Percentiles rank a stretch among this genome's conserved stretches.
Conservation (phyloP, 2,329 filamentous ascomycete species). For the Aspergillus oerlinghausenensis region DNA sequence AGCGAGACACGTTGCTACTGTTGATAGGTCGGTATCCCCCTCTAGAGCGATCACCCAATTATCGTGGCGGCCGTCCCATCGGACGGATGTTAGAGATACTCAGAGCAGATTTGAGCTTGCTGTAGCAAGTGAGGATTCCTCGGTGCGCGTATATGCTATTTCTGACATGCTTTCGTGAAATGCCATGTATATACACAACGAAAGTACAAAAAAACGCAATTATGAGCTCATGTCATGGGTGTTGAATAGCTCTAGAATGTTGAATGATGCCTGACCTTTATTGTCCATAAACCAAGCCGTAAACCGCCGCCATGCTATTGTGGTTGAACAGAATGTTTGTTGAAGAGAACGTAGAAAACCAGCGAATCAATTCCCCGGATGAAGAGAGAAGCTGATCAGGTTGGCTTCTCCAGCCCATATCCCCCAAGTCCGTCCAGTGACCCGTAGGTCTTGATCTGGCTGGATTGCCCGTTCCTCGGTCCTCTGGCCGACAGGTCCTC, state of each 20-base stretch:
- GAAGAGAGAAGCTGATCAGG: constrained; percentile 5
- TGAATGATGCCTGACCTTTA: constrained; percentile 21
- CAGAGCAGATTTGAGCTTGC: constrained; percentile 32
- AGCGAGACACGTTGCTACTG: constrained; percentile 23
- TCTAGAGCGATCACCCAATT: constrained; percentile 64
- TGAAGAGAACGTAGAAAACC: constrained; percentile 18
- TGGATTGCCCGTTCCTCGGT: constrained; percentile 61
- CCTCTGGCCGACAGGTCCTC: constrained; percentile 75
- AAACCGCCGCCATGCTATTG: constrained; percentile 21
- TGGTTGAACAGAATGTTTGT: constrained; percentile 24
- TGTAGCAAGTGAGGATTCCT: constrained; percentile 45
- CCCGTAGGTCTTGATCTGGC: constrained; percentile 49
- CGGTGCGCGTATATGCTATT: constrained; percentile 38
- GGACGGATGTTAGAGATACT: constrained; percentile 7
- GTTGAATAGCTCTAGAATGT: constrained; percentile 25
- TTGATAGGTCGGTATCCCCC: constrained; percentile 46
- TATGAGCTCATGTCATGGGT: constrained; percentile 4
- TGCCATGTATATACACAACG: constrained; percentile 15
- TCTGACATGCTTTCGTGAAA: constrained; percentile 26
- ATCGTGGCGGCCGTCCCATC: constrained; percentile 58
- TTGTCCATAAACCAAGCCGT: constrained; percentile 14
- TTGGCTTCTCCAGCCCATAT: constrained; percentile 55
- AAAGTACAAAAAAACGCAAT: constrained; percentile 2
- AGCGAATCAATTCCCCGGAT: constrained; percentile 4
- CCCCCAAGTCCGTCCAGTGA: constrained; percentile 57